These are phyloP conservation scores for Radiomyces spectabilis DNA, from an alignment of 192 early-diverging fungal genomes.

Conservation along the genomic window DNA sequence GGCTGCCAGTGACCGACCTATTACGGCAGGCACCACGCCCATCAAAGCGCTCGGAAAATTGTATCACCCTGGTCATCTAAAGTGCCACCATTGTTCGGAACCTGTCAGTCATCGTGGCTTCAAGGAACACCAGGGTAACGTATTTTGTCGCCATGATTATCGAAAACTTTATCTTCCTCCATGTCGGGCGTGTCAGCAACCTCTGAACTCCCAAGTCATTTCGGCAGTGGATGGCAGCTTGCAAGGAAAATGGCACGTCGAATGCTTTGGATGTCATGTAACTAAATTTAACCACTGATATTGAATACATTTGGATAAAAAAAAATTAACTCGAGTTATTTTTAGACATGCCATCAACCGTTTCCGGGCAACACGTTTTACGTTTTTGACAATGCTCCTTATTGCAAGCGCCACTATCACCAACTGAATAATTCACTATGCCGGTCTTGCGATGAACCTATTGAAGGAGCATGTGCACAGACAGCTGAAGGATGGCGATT, in stretches of 20 bases:
- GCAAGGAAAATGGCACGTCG: conserved; percentile 59
- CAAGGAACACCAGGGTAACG: conserved; percentile 52
- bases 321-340: neutral
- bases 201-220: conserved; percentile 61
- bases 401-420: conserved; percentile 80
- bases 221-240: conserved; percentile 56
- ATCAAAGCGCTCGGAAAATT: conserved; percentile 54
- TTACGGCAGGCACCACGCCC: conserved; percentile 13
- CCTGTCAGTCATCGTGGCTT: conserved; percentile 44
- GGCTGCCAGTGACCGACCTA: conserved; percentile 12
- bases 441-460: conserved; percentile 65
- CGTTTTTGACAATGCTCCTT: conserved; percentile 73
- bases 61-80: conserved; percentile 55
- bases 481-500: conserved; percentile 73
- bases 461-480: conserved; percentile 85
- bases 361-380: conserved; percentile 81
- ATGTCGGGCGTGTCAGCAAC: conserved; percentile 49
- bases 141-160: conserved; percentile 66
- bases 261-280: conserved; percentile 63
- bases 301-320: neutral
- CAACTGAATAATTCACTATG: conserved; percentile 78
- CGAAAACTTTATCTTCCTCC: conserved; percentile 48
- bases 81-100: conserved; percentile 56
- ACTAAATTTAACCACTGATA: neutral
- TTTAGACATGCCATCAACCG: conserved; percentile 46